Evolutionary conservation across 306 rosid species (phyloP).

Genomic region (Fagus crenata): DNA sequence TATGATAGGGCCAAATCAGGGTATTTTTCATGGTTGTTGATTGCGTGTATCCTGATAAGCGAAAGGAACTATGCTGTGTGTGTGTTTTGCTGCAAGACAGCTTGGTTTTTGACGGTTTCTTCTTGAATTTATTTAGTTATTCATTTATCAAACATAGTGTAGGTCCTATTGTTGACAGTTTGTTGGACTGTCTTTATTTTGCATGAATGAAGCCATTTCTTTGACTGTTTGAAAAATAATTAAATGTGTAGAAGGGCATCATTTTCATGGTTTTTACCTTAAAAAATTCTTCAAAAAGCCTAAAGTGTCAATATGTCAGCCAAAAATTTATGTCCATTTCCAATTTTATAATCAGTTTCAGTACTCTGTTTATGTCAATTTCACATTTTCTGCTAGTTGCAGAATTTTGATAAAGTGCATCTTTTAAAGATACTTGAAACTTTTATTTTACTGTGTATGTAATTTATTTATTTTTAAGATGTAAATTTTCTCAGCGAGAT

Average conservation of each 20-base stretch:
- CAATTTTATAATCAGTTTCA: neutral
- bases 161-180: no score
- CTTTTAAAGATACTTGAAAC: no score
- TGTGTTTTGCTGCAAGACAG: no score
- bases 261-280: neutral
- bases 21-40: no score
- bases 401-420: neutral
- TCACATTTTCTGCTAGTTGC: neutral
- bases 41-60: no score
- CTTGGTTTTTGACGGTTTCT: no score
- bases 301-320: neutral
- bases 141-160: no score
- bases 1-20: no score
- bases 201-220: neutral
- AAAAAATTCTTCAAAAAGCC: neutral
- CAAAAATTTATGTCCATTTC: neutral
- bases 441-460: neutral
- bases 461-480: neutral
- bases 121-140: no score
- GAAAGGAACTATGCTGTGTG: no score
- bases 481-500: neutral
- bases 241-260: neutral
- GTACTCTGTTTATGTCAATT: neutral
- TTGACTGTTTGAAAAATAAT: neutral
- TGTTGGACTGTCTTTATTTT: no score